Base-by-base conservation (phyloP, 2,329 filamentous ascomycete genomes). In the Macrophomina tecta region DNA sequence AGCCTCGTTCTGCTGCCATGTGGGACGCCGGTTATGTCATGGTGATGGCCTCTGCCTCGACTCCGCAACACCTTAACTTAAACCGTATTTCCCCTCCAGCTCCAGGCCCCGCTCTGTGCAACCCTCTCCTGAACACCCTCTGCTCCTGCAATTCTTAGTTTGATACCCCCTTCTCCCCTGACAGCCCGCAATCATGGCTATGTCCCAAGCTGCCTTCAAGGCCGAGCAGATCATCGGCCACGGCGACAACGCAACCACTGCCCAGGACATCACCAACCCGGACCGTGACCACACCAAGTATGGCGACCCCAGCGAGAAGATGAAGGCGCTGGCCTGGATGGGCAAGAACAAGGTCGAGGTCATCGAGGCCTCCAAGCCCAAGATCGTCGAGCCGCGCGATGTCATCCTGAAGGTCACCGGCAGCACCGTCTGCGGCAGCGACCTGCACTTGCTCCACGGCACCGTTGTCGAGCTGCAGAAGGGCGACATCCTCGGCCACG, bases 251-350 rank as follows among this genome's bases (percentile, higher is more conserved):
- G 84, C 88, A 18, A 82, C 85, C 63, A 91, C 87, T 0, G 80
- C 84, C 16, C 91, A 94, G 69, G 89, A 95, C 73, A 82, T 94
- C 56, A 71, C 70, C 8, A 63, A 69, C 34, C 69, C 70, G 60
- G 71, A 79, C 1, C 81, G 82, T 4, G 83, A 90, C 67, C 77
- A 82, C 23, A 76, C 75, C 38, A 32, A 45, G 9, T 61, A 45
- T 23, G 56, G 30, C 49, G 65, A 62, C 9, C 7, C 16, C 36
- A 82, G 78, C 38, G 85, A 89, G 72, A 90, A 79, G 16, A 95
- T 97, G 91, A 90, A 92, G 77, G 93, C 93, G 0, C 80, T 96
- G 14, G 86, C 86, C 2, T 97, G 93, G 93, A 88, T 90, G 78
- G 91, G 91, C 63, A 95, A 66, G 82, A 91, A 93, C 73, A 87